phyloP scores from a whole-genome alignment of 1,284 basidiomycete genomes.

The Trichosporon coremiiforme region DNA sequence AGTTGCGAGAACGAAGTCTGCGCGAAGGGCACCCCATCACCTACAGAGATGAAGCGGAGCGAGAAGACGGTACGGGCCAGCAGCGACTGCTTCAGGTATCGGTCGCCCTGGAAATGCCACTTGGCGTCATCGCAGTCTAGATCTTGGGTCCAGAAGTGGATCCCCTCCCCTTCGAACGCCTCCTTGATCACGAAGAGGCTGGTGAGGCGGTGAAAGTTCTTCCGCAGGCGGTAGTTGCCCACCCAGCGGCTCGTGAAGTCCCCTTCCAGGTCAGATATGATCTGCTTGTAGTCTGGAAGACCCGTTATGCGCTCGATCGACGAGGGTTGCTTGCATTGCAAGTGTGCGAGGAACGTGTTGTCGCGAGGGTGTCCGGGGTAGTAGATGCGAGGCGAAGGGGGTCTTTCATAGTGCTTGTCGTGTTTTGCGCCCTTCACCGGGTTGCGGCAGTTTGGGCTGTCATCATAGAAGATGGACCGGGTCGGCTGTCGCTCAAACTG shows the following conservation, averaged over 20 bases:
- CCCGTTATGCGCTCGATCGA: background rate
- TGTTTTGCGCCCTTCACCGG: background rate
- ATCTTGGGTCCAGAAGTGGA: background rate
- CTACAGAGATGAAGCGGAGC: background rate
- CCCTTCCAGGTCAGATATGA: background rate
- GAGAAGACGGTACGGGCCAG: background rate
- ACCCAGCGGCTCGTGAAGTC: background rate
- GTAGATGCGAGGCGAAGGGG: background rate
- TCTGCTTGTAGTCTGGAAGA: background rate
- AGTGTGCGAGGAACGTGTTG: background rate
- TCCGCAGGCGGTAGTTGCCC: background rate
- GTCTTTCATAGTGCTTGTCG: background rate
- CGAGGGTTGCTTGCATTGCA: background rate
- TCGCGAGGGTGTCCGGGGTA: background rate
- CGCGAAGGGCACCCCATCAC: background rate
- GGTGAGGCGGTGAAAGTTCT: background rate
- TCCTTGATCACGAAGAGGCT: background rate
- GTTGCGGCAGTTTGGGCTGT: background rate
- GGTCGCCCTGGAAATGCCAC: background rate
- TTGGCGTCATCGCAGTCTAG: background rate
- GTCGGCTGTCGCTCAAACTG: background rate
- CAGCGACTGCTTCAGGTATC: background rate
- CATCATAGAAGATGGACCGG: background rate
- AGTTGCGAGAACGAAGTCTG: background rate
- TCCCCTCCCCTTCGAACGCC: background rate